These are phyloP conservation scores for Eucalyptus marginata DNA, from an alignment of 345 rosid genomes.

Conservation along the genomic window DNA sequence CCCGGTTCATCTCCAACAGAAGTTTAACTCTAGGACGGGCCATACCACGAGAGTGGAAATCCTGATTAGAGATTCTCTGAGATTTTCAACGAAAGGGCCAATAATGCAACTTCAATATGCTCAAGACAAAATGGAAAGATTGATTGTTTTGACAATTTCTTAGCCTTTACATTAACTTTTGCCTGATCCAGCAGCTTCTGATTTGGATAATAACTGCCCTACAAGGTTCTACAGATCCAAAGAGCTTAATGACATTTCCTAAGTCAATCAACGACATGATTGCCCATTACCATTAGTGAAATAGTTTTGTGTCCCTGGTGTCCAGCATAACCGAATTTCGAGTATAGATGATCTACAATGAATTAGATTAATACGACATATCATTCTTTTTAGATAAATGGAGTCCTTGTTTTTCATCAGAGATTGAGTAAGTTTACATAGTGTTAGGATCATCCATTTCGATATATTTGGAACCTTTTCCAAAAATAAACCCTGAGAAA, in stretches of 20 bases:
- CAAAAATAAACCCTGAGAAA: neutral
- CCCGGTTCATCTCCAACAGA: neutral
- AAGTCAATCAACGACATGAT: neutral
- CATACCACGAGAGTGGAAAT: neutral
- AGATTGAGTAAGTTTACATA: neutral
- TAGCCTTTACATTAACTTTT: neutral
- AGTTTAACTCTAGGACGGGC: neutral
- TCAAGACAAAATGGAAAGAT: neutral
- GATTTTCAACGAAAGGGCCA: neutral
- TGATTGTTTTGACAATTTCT: neutral
- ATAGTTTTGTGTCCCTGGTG: neutral
- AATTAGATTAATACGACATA: neutral
- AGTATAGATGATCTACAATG: neutral
- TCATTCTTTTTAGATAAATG: neutral
- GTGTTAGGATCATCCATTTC: neutral
- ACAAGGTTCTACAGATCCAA: neutral
- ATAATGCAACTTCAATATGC: neutral
- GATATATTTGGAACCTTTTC: neutral
- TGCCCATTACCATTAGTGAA: neutral
- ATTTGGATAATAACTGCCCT: neutral
- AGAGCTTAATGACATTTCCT: neutral
- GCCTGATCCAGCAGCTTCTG: neutral
- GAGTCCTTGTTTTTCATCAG: neutral
- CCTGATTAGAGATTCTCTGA: neutral
- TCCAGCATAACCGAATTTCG: neutral